Conservation (phyloP, 169 alveolate genomes). For the Neospora caninum region DNA sequence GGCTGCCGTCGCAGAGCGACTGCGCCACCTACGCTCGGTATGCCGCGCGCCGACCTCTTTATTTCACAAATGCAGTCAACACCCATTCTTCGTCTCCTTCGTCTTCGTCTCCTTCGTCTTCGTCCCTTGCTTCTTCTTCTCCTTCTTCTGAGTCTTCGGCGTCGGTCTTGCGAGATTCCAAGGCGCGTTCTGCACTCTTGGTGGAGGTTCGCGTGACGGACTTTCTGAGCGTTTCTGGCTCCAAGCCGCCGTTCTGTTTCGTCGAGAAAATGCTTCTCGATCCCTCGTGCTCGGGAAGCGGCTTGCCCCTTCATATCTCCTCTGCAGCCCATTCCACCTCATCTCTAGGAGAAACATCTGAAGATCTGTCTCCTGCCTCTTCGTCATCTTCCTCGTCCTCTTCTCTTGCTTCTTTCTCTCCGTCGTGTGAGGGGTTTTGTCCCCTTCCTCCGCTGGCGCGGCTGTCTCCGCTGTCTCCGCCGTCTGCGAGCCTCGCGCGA, state of each 20-base stretch:
- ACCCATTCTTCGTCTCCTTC: neutral
- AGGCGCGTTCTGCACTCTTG: conserved; percentile 39
- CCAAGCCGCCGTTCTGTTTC: conserved; percentile 51
- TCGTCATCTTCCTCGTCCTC: neutral
- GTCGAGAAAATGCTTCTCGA: conserved; percentile 67
- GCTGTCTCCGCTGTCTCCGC: neutral
- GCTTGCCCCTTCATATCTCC: conserved; percentile 71
- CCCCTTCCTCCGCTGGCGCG: neutral
- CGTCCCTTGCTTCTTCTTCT: neutral
- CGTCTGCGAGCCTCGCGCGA: conserved; percentile 21
- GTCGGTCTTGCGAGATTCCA: neutral
- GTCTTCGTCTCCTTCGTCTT: neutral
- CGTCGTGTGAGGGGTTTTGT: neutral
- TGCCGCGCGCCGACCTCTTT: conserved; percentile 51
- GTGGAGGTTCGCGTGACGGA: conserved; percentile 61
- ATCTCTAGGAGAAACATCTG: neutral
- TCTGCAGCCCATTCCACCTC: neutral
- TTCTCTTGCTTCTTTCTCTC: neutral
- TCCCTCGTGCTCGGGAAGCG: conserved; percentile 81
- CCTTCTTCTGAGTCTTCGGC: neutral
- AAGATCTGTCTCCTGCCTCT: neutral
- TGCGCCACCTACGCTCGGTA: neutral
- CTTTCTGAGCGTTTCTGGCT: conserved; percentile 42
- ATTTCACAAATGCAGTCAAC: conserved; percentile 34
- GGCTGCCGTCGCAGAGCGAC: neutral